Conservation (phyloP, 495 filamentous ascomycete species). For the Aspergillus sclerotiicarbonarius region DNA sequence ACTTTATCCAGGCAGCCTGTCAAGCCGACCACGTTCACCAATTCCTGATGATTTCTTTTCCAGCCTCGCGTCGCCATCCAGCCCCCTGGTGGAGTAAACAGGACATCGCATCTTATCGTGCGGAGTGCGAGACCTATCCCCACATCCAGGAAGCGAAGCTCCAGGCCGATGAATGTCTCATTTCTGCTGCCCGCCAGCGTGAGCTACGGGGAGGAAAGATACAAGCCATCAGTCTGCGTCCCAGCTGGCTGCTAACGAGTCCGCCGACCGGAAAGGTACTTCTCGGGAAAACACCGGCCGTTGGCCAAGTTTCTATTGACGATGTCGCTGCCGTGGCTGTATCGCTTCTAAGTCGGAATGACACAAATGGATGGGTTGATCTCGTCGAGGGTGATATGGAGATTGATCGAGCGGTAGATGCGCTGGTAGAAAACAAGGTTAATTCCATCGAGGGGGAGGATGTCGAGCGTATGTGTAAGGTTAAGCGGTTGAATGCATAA, state of each 20-base stretch:
- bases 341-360: conserved; percentile 48
- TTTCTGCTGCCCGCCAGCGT: conserved; percentile 36
- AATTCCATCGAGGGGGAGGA: conserved; percentile 56
- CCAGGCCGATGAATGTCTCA: conserved; percentile 61
- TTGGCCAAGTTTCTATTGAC: conserved; percentile 50
- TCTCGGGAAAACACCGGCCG: conserved; percentile 53
- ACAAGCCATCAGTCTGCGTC: conserved; percentile 57
- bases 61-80: conserved; percentile 40
- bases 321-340: conserved; percentile 59
- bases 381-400: conserved; percentile 46
- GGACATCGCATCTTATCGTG: not conserved
- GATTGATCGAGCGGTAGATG: conserved; percentile 51
- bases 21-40: conserved; percentile 52
- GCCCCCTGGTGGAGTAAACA: not conserved
- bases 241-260: conserved; percentile 51
- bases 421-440: conserved; percentile 50
- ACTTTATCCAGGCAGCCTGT: conserved; percentile 57
- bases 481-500: no score
- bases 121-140: conserved; percentile 28
- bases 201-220: conserved; percentile 40
- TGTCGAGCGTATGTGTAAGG: no score
- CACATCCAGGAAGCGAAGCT: conserved; percentile 63
- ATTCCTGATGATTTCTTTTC: conserved; percentile 62
- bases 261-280: conserved; percentile 49
- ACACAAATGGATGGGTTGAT: conserved; percentile 50